Evolutionary conservation across 495 filamentous ascomycete species (phyloP).

Genomic region (Aspergillus nidulans): DNA sequence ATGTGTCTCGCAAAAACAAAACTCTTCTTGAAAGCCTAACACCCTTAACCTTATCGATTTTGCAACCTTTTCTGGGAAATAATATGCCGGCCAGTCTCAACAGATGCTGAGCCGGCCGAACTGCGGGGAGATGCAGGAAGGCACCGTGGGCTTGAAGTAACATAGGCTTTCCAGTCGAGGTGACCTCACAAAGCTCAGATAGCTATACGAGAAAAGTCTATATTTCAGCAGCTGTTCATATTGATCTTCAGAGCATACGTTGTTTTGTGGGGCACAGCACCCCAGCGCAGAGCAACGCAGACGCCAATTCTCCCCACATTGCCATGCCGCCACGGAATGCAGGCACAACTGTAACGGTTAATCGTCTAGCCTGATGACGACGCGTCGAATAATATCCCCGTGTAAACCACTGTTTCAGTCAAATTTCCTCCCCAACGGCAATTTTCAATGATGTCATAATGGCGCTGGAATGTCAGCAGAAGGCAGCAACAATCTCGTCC

Average conservation of each 20-base stretch:
- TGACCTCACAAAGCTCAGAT: no score
- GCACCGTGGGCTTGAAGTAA: no score
- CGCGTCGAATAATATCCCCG: neutral
- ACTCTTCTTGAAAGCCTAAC: no score
- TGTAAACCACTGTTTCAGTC: neutral
- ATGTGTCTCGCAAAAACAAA: neutral
- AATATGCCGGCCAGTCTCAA: no score
- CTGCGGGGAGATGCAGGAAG: no score
- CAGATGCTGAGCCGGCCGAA: no score
- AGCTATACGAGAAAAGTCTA: no score
- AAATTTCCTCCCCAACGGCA: neutral
- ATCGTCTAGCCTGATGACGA: neutral
- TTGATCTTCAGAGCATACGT: neutral
- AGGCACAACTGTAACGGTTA: neutral
- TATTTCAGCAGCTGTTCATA: neutral
- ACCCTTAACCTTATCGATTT: no score
- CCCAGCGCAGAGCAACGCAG: neutral
- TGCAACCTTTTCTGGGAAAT: no score
- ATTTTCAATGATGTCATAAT: slow-evolving; percentile 1
- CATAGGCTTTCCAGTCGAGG: no score
- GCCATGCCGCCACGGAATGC: neutral
- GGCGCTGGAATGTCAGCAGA: neutral
- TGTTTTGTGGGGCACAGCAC: neutral
- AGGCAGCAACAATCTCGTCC: slow-evolving; percentile 4
- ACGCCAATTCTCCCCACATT: neutral